phyloP scores from a whole-genome alignment of 108 stramenopile genomes.

The Skeletonema marinoi region DNA sequence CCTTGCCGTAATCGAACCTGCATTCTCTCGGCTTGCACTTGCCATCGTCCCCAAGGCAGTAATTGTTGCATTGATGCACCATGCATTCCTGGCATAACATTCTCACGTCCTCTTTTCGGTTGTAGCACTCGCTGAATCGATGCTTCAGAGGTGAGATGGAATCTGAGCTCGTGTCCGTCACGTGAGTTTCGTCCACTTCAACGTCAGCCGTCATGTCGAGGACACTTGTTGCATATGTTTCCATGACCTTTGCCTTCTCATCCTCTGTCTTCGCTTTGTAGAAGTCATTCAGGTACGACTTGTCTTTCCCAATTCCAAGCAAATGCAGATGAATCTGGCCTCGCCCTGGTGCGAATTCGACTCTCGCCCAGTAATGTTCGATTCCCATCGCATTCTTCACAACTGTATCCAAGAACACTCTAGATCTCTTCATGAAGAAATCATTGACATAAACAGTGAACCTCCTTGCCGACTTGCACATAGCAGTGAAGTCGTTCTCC shows the following conservation, averaged over 20 bases:
- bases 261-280: slow-evolving; percentile 5
- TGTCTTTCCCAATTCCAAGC: slow-evolving; percentile 17
- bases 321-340: slow-evolving; percentile 34
- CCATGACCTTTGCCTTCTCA: slow-evolving; percentile 5
- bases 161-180: too few species aligned
- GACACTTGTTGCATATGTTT: slow-evolving; percentile 1
- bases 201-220: slow-evolving; percentile 31
- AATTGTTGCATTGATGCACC: too few species aligned
- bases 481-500: neutral
- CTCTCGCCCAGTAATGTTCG: slow-evolving; percentile 24
- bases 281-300: slow-evolving; percentile 16
- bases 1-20: neutral
- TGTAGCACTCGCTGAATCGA: too few species aligned
- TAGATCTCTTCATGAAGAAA: slow-evolving; percentile 22
- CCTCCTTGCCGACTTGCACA: neutral
- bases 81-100: too few species aligned
- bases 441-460: slow-evolving; percentile 16
- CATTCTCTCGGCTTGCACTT: too few species aligned
- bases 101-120: too few species aligned
- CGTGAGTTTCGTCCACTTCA: too few species aligned
- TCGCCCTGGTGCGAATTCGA: slow-evolving; percentile 27
- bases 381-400: slow-evolving; percentile 15
- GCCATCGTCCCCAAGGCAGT: too few species aligned
- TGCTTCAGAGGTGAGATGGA: too few species aligned
- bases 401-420: slow-evolving; percentile 10